These are phyloP conservation scores for Debaryomyces nepalensis DNA, from an alignment of 1,139 yeast species.

Conservation along the genomic window DNA sequence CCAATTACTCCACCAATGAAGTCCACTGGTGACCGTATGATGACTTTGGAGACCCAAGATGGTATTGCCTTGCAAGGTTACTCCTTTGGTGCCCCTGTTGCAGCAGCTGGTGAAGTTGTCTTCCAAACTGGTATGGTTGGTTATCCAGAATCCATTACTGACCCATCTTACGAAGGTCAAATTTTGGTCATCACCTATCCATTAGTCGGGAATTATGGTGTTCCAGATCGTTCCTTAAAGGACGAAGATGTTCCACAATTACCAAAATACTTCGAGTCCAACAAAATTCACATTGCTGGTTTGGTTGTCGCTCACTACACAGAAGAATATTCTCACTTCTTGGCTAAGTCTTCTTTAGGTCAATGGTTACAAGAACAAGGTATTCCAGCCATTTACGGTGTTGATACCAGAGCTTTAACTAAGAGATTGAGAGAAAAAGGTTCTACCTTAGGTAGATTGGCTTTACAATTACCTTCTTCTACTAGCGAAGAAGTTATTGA, in stretches of 20 bases:
- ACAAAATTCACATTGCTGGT: conserved; percentile 93
- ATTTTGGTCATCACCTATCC: conserved; percentile 96
- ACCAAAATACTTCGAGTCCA: conserved; percentile 93
- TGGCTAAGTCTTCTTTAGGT: conserved; percentile 91
- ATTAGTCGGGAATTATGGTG: conserved; percentile 98
- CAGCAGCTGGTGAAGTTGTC: conserved; percentile 96
- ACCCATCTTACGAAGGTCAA: conserved; percentile 98
- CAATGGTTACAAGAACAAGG: conserved; percentile 91
- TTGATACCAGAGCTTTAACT: conserved; percentile 94
- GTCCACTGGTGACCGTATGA: conserved; percentile 76
- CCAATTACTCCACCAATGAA: conserved; percentile 92
- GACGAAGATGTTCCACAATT: conserved; percentile 76
- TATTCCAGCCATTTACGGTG: conserved; percentile 96
- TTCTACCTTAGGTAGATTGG: conserved; percentile 86
- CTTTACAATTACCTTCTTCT: conserved; percentile 57
- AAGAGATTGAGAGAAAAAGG: conserved; percentile 92
- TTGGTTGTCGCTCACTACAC: conserved; percentile 97
- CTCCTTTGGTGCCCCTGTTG: conserved; percentile 92
- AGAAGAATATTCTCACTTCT: conserved; percentile 90
- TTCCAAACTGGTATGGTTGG: conserved; percentile 99
- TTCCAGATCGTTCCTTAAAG: conserved; percentile 80
- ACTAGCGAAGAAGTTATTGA: conserved; percentile 38
- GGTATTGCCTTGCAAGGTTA: conserved; percentile 92
- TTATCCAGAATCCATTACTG: conserved; percentile 97
- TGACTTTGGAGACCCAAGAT: conserved; percentile 90